Conservation (phyloP, 306 rosid species). For the Vachellia collinsii region DNA sequence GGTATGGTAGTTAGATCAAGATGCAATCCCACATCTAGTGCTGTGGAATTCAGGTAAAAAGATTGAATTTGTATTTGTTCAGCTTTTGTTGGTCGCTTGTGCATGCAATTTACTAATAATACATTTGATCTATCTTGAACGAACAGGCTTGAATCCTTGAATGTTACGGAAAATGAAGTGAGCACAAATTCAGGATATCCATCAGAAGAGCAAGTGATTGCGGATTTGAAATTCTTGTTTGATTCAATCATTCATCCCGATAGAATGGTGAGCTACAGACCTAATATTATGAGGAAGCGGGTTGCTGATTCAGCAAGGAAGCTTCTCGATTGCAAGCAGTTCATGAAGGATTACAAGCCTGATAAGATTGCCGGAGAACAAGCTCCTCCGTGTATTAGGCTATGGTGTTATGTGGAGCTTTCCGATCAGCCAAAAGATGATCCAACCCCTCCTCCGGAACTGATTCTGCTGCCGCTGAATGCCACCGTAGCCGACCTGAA, state of each 20-base stretch:
- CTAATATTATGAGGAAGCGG: slow-evolving; percentile 36
- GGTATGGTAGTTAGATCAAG: slow-evolving; percentile 53
- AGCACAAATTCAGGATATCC: slow-evolving; percentile 43
- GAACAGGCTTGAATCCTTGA: slow-evolving; percentile 53
- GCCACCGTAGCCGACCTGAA: slow-evolving; percentile 63
- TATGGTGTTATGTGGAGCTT: slow-evolving; percentile 73
- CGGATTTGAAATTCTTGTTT: slow-evolving; percentile 54
- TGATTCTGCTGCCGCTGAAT: slow-evolving; percentile 57
- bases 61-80: not conserved
- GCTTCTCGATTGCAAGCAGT: slow-evolving; percentile 79
- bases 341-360: slow-evolving; percentile 61
- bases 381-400: slow-evolving; percentile 35
- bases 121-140: not conserved
- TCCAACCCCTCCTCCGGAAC: slow-evolving; percentile 60
- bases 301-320: slow-evolving; percentile 63
- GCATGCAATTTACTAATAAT: not conserved
- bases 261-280: slow-evolving; percentile 48
- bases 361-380: slow-evolving; percentile 20
- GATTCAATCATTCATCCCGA: slow-evolving; percentile 62
- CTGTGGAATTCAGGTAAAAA: slow-evolving; percentile 63
- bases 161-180: slow-evolving; percentile 24
- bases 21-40: slow-evolving; percentile 54
- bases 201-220: slow-evolving; percentile 49
- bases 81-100: not conserved
- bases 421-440: slow-evolving; percentile 59